Conservation (phyloP, 768 basidiomycete genomes). For the Leccinum uliginosum region DNA sequence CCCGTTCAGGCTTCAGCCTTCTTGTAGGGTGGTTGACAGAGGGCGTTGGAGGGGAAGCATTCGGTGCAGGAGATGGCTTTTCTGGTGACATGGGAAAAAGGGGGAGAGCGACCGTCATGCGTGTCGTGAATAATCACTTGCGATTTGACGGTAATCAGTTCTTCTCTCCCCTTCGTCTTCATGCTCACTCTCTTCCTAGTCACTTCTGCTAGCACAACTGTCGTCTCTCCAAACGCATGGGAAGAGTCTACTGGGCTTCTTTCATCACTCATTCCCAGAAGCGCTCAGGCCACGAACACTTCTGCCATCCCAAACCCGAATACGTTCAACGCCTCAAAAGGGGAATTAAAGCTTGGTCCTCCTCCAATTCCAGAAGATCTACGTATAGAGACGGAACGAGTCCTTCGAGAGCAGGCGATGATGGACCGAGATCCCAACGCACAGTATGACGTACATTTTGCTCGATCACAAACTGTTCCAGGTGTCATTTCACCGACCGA, state of each 20-base stretch:
- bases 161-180: background rate
- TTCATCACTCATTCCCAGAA: slow-evolving; percentile 69
- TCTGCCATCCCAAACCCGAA: slow-evolving; percentile 54
- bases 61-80: slow-evolving; percentile 76
- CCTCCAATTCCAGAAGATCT: slow-evolving; percentile 77
- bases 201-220: slow-evolving; percentile 62
- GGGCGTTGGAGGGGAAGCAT: slow-evolving; percentile 79
- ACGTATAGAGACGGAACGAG: slow-evolving; percentile 73
- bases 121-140: slow-evolving; percentile 91
- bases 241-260: slow-evolving; percentile 85
- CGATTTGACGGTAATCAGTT: slow-evolving; percentile 72
- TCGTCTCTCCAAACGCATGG: slow-evolving; percentile 64
- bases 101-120: slow-evolving; percentile 86
- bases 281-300: slow-evolving; percentile 35
- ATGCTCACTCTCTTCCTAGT: slow-evolving; percentile 42
- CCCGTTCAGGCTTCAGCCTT: slow-evolving; percentile 85
- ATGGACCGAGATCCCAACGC: slow-evolving; percentile 63
- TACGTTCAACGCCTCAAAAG: slow-evolving; percentile 72
- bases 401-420: slow-evolving; percentile 77
- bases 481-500: slow-evolving; percentile 64
- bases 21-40: slow-evolving; percentile 96
- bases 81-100: slow-evolving; percentile 77
- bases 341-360: slow-evolving; percentile 82
- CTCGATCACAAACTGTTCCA: slow-evolving; percentile 44
- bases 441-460: slow-evolving; percentile 59